These are phyloP conservation scores for Eucalyptus regnans DNA, from an alignment of 345 rosid genomes.

Conservation along the genomic window DNA sequence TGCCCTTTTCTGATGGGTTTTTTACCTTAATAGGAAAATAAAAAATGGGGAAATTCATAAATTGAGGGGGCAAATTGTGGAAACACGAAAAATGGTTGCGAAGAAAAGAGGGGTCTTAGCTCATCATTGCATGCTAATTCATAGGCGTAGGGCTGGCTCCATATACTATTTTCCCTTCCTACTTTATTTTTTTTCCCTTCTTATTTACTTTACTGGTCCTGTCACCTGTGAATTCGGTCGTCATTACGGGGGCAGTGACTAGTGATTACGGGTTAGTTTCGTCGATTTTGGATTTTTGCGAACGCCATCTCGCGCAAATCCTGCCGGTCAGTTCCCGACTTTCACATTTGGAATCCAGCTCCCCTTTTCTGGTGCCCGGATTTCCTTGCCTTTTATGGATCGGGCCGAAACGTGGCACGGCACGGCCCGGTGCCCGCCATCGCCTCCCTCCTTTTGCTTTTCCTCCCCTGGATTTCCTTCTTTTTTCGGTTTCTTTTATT, in stretches of 20 bases:
- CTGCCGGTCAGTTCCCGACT: background rate
- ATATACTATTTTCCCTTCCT: background rate
- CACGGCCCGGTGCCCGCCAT: background rate
- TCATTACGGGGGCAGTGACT: background rate
- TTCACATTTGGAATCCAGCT: background rate
- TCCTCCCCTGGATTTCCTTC: background rate
- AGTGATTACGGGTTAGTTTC: background rate
- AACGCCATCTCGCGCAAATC: background rate
- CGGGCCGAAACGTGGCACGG: background rate
- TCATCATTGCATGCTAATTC: background rate
- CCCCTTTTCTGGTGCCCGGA: background rate
- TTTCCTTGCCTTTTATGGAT: background rate
- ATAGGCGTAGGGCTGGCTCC: background rate
- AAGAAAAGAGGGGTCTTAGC: background rate
- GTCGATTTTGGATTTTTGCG: background rate
- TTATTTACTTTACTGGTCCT: background rate
- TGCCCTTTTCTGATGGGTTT: background rate
- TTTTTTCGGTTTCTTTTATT: background rate
- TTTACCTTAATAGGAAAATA: background rate
- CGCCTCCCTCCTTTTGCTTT: background rate
- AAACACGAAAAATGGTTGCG: background rate
- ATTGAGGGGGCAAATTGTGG: background rate
- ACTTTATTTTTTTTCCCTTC: background rate
- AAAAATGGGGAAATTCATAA: background rate
- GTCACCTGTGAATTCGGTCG: background rate